Percentiles rank a stretch among this genome's conserved stretches.
These are phyloP conservation scores for Ogataea siamensis DNA, from an alignment of 805 yeast species.

Conservation along the genomic window DNA sequence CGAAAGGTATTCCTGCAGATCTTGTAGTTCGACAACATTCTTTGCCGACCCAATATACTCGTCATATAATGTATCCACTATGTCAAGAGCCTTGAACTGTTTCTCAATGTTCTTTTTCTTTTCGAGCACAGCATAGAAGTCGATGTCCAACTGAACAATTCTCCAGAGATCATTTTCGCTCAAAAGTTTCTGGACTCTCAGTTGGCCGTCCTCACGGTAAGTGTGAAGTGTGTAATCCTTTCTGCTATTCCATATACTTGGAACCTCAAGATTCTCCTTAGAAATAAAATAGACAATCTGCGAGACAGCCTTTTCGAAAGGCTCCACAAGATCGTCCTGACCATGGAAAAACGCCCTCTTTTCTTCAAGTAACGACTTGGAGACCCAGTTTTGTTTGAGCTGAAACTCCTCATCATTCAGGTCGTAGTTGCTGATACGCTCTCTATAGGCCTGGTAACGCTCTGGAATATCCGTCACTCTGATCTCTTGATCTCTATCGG, in stretches of 20 bases:
- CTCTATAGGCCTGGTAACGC: conserved; percentile 78
- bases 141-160: conserved; percentile 80
- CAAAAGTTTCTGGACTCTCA: conserved; percentile 50
- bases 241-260: conserved; percentile 93
- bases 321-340: conserved; percentile 38
- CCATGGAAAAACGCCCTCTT: conserved; percentile 46
- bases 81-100: conserved; percentile 50
- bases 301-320: conserved; percentile 65
- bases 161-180: conserved; percentile 91
- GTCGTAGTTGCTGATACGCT: conserved; percentile 63
- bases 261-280: conserved; percentile 82
- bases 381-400: conserved; percentile 78
- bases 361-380: conserved; percentile 58
- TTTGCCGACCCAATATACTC: conserved; percentile 56
- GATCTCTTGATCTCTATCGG: conserved; percentile 86
- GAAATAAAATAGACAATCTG: conserved; percentile 70
- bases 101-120: conserved; percentile 60
- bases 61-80: conserved; percentile 55
- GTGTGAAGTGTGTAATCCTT: conserved; percentile 78
- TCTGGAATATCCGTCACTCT: conserved; percentile 90
- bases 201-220: conserved; percentile 39
- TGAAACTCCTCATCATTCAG: conserved; percentile 66
- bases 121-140: conserved; percentile 78
- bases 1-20: conserved; percentile 76
- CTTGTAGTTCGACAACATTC: conserved; percentile 79